phyloP scores from a whole-genome alignment of 2,329 filamentous ascomycete species.

The Colletotrichum sp. region DNA sequence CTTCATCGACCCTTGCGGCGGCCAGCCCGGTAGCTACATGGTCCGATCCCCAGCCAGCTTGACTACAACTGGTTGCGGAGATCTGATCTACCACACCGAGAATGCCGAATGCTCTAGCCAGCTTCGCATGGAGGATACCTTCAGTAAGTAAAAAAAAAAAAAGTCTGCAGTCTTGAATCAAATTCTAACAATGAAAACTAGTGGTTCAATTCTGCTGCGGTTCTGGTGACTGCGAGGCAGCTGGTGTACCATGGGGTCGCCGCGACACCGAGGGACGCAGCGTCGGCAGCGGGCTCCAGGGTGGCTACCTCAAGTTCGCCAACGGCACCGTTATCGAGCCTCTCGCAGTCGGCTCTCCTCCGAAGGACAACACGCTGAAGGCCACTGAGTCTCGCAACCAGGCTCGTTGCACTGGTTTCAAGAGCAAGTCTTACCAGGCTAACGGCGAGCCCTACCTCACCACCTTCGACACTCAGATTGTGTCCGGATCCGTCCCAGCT shows the following conservation, averaged over 20 bases:
- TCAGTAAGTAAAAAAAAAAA: neutral
- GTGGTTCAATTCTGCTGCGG: neutral
- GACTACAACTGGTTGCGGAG: neutral
- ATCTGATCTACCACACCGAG: neutral
- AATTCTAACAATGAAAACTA: neutral
- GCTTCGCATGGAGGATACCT: neutral
- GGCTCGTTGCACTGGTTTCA: neutral
- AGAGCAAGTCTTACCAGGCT: neutral
- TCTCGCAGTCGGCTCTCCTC: neutral
- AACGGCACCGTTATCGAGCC: neutral
- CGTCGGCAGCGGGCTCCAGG: neutral
- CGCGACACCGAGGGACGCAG: neutral
- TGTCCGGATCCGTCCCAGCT: neutral
- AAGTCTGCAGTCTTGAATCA: neutral
- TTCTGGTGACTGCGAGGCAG: neutral
- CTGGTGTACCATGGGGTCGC: neutral
- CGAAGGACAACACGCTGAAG: neutral
- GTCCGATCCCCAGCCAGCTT: neutral
- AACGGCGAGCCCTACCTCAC: neutral
- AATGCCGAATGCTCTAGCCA: neutral
- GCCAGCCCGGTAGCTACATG: neutral
- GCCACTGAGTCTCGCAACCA: neutral
- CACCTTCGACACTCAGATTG: neutral
- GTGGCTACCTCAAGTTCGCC: neutral
- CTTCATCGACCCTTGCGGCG: neutral